phyloP scores from a whole-genome alignment of 106 monocot genomes.

The Amphibolis antarctica region DNA sequence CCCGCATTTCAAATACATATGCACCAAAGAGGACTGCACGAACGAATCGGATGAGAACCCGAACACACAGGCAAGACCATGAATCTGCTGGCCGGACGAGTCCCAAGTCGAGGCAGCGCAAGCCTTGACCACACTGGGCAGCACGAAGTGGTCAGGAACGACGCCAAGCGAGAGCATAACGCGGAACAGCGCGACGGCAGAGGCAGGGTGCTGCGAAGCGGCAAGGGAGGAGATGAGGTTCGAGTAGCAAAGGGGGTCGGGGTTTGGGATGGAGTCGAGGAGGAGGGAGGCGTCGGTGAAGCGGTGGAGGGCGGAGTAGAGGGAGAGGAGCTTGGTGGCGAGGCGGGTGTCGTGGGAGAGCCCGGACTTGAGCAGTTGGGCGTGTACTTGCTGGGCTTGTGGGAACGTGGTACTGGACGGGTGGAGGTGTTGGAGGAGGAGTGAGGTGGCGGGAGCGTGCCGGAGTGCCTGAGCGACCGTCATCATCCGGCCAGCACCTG shows the following conservation, averaged over 20 bases:
- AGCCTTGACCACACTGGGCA: slow-evolving; percentile 48
- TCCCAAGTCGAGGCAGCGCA: slow-evolving; percentile 17
- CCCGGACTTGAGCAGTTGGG: slow-evolving; percentile 28
- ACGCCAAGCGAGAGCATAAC: slow-evolving; percentile 24
- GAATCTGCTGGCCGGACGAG: slow-evolving; percentile 26
- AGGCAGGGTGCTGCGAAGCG: slow-evolving; percentile 1
- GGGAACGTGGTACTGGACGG: background rate
- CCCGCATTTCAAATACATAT: slow-evolving; percentile 45
- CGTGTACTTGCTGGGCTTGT: slow-evolving; percentile 9
- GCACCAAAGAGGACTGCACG: slow-evolving; percentile 50
- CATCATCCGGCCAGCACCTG: too few species aligned
- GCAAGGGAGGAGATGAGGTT: slow-evolving; percentile 29
- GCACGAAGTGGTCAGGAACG: slow-evolving; percentile 33
- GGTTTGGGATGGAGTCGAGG: slow-evolving; percentile 13
- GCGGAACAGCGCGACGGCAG: slow-evolving; percentile 21
- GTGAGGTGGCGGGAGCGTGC: background rate
- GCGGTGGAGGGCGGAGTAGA: slow-evolving; percentile 21
- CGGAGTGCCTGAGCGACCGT: too few species aligned
- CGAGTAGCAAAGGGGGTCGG: slow-evolving; percentile 32
- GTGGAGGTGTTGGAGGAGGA: background rate
- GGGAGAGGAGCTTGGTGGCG: slow-evolving; percentile 22
- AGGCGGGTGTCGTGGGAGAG: slow-evolving; percentile 16
- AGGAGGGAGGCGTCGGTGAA: slow-evolving; percentile 18
- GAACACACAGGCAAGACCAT: slow-evolving; percentile 24
- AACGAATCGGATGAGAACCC: slow-evolving; percentile 32